Evolutionary conservation across 305 asterid species (phyloP).

Genomic region (Fraxinus platypoda): DNA sequence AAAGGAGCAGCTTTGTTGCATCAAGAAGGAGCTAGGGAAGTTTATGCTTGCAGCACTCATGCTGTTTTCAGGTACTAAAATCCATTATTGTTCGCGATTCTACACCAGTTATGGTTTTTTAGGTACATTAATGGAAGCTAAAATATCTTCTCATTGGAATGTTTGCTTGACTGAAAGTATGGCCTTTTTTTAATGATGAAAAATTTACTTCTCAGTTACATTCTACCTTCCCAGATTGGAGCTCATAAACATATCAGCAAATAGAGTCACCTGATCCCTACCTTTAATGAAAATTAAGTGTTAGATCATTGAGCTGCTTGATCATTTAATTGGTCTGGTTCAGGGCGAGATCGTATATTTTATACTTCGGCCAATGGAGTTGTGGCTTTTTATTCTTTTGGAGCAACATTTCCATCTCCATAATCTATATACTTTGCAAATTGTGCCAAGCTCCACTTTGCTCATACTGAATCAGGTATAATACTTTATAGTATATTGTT

Average conservation of each 20-base stretch:
- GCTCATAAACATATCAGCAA: neutral
- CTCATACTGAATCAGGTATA: neutral
- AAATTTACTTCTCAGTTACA: neutral
- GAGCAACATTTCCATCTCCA: neutral
- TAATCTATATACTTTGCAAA: neutral
- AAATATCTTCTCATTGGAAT: neutral
- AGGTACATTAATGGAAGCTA: constrained; percentile 3
- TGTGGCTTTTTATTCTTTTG: neutral
- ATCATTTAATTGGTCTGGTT: neutral
- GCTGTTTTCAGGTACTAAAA: constrained; percentile 82
- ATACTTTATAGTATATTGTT: neutral
- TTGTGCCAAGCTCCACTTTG: constrained; percentile 1
- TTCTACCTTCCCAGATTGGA: neutral
- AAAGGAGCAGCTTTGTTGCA: constrained; percentile 89
- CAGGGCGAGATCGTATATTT: neutral
- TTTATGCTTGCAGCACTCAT: constrained; percentile 91
- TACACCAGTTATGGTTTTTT: neutral
- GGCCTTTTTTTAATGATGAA: neutral
- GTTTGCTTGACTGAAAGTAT: neutral
- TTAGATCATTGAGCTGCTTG: constrained; percentile 19
- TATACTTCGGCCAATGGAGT: constrained; percentile 3
- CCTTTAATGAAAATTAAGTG: neutral
- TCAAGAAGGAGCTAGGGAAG: constrained; percentile 97
- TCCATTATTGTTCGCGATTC: constrained; percentile 13
- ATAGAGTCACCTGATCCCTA: neutral